These are phyloP conservation scores for Argentina anserina DNA, from an alignment of 306 rosid genomes.

Conservation along the genomic window DNA sequence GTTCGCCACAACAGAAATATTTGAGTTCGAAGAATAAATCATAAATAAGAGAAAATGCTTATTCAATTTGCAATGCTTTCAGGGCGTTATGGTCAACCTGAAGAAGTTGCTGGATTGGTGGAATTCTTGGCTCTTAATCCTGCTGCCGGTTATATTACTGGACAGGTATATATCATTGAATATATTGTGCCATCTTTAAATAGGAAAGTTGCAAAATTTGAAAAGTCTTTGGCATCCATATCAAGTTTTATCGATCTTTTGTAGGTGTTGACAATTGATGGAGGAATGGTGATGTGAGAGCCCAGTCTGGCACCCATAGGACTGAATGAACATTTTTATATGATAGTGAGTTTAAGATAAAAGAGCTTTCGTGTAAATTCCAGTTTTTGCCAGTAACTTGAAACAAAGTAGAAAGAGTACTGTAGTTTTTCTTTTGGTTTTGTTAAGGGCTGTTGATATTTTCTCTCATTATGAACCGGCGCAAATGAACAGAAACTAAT, in stretches of 20 bases:
- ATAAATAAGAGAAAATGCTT: background rate
- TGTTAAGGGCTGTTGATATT: background rate
- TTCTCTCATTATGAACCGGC: background rate
- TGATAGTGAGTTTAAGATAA: background rate
- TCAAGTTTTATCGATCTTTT: background rate
- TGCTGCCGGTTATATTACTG: slow-evolving; percentile 86
- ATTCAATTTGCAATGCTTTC: slow-evolving; percentile 26
- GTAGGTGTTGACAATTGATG: slow-evolving; percentile 86
- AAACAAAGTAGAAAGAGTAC: background rate
- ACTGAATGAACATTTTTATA: background rate
- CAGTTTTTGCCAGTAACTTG: background rate
- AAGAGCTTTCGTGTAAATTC: background rate
- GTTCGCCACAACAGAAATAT: background rate
- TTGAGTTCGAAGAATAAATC: background rate
- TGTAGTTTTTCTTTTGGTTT: too few species aligned
- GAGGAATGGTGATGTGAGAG: slow-evolving; percentile 89
- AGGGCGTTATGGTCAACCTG: slow-evolving; percentile 94
- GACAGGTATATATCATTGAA: slow-evolving; percentile 47
- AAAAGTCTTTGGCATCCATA: background rate
- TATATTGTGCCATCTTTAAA: background rate
- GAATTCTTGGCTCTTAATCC: slow-evolving; percentile 87
- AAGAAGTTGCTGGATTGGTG: slow-evolving; percentile 96
- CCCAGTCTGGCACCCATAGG: background rate
- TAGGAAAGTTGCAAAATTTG: background rate
- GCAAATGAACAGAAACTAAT: background rate